phyloP scores from a whole-genome alignment of 2,329 filamentous ascomycete species.

The Botrytis fragariae region DNA sequence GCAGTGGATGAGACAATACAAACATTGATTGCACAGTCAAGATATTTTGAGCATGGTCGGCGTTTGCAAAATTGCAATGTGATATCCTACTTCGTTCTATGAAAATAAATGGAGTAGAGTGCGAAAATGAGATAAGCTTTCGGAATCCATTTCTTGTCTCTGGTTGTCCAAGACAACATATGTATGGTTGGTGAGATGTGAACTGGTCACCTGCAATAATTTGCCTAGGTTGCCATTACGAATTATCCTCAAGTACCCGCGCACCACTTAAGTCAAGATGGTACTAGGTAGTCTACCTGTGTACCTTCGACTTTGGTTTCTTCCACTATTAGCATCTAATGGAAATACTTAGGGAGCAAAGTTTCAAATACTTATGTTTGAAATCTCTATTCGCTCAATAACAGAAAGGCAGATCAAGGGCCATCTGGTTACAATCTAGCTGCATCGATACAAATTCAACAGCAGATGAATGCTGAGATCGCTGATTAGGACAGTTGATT shows the following conservation, averaged over 20 bases:
- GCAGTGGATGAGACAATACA: slow-evolving; percentile 21
- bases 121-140: slow-evolving; percentile 14
- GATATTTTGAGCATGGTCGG: slow-evolving; percentile 11
- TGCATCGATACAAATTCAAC: not conserved
- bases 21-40: slow-evolving; percentile 15
- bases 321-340: not conserved
- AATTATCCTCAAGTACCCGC: not conserved
- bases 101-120: not conserved
- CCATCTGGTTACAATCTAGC: not conserved
- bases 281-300: not conserved
- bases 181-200: not conserved
- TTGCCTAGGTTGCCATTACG: not conserved
- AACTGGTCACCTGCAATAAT: not conserved
- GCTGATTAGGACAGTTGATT: not conserved
- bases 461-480: not conserved
- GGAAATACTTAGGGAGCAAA: not conserved
- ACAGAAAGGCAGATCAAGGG: not conserved
- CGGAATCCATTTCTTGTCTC: not conserved
- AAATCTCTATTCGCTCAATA: not conserved
- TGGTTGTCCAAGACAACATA: not conserved
- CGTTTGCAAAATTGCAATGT: slow-evolving; percentile 16
- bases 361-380: too few species aligned
- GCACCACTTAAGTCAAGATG: not conserved
- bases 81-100: slow-evolving; percentile 11
- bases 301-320: not conserved